Evolutionary conservation across 805 yeast species (phyloP).

Genomic region (Candida arabinofermentans): DNA sequence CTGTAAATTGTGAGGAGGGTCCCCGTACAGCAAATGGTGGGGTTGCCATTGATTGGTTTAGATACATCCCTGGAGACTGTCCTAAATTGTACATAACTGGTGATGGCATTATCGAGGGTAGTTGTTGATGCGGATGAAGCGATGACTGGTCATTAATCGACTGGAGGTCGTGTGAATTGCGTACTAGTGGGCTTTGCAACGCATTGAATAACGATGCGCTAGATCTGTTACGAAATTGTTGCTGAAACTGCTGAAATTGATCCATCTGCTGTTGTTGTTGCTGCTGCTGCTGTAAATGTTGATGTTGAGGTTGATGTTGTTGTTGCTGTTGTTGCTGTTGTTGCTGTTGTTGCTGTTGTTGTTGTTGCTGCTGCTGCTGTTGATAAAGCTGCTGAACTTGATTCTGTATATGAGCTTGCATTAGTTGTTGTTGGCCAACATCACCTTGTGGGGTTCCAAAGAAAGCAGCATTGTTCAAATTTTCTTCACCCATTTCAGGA

Average conservation of each 20-base stretch:
- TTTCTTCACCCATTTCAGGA: background rate
- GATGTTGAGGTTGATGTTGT: background rate
- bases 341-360: background rate
- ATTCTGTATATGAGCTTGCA: background rate
- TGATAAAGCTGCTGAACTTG: background rate
- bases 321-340: conserved; percentile 1
- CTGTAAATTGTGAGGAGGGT: background rate
- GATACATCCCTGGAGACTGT: background rate
- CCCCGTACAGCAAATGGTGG: background rate
- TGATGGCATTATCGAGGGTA: background rate
- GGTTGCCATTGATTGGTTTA: background rate
- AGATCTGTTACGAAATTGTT: background rate
- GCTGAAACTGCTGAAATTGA: background rate
- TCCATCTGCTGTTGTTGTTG: background rate
- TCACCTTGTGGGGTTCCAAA: background rate
- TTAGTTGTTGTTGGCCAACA: background rate
- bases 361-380: conserved; percentile 1
- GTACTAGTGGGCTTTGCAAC: background rate
- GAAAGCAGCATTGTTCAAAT: background rate
- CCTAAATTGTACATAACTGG: background rate
- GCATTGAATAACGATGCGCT: background rate
- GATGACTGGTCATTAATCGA: background rate
- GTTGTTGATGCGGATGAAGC: background rate
- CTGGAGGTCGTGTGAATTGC: background rate
- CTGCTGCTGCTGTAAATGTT: background rate